These are phyloP conservation scores for Vigna nakashimae DNA, from an alignment of 306 rosid species.

Conservation along the genomic window DNA sequence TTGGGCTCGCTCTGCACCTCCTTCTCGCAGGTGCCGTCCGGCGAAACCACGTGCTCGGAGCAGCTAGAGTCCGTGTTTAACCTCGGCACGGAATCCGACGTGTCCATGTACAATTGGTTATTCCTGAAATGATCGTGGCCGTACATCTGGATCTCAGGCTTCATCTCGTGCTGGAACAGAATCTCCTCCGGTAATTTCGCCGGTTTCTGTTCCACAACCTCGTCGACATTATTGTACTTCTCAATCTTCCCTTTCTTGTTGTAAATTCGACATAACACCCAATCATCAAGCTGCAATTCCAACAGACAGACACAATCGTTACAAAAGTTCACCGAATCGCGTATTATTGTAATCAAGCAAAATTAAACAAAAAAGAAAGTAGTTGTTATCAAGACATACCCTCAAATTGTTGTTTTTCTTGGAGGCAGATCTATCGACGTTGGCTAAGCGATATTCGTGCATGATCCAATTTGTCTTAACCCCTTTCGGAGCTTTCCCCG, in stretches of 20 bases:
- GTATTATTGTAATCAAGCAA: too few relatives aligned
- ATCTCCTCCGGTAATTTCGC: constrained; percentile 29
- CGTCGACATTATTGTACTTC: constrained; percentile 44
- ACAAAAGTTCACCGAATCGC: neutral
- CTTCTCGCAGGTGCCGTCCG: constrained; percentile 74
- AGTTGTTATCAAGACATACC: constrained; percentile 47
- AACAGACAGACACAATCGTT: neutral
- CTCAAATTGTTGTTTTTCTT: constrained; percentile 68
- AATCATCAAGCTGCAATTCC: constrained; percentile 84
- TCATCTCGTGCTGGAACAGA: constrained; percentile 56
- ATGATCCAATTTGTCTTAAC: constrained; percentile 96
- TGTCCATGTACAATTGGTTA: constrained; percentile 59
- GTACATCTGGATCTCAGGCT: constrained; percentile 56
- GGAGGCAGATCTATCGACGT: constrained; percentile 86
- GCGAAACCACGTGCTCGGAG: constrained; percentile 81
- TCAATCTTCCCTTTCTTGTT: constrained; percentile 88
- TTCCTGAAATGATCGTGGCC: constrained; percentile 27
- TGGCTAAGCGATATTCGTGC: constrained; percentile 98
- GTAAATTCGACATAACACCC: constrained; percentile 95
- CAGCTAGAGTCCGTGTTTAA: constrained; percentile 71
- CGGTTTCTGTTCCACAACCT: constrained; percentile 29
- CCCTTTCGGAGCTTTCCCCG: constrained; percentile 91
- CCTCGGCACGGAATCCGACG: constrained; percentile 72
- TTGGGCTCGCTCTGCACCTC: constrained; percentile 82
- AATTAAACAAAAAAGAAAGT: too few relatives aligned